Percentiles rank a stretch among this genome's conserved stretches.
Evolutionary conservation across 106 monocot species (phyloP).

Genomic region (Dendrobium chrysotoxum): DNA sequence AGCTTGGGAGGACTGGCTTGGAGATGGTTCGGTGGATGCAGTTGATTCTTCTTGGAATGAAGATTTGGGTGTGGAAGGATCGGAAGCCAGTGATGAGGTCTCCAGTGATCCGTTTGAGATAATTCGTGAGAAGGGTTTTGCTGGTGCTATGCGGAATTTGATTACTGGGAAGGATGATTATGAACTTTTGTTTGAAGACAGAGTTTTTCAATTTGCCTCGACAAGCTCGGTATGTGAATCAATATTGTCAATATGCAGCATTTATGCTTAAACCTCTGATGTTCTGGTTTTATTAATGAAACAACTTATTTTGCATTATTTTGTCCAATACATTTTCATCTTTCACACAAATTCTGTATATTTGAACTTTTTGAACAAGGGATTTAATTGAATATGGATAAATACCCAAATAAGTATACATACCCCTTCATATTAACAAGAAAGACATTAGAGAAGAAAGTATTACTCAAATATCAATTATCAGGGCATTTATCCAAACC

Average conservation of each 20-base stretch:
- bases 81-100: no score
- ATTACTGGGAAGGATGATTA: conserved; percentile 34
- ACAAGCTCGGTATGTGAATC: conserved; percentile 53
- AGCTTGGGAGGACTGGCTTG: conserved; percentile 90
- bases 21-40: background rate
- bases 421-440: no score
- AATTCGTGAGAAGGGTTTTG: conserved; percentile 29
- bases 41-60: conserved; percentile 24
- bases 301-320: no score
- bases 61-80: conserved; percentile 3
- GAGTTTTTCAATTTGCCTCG: conserved; percentile 85
- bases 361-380: no score
- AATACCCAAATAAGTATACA: no score
- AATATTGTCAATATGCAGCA: background rate
- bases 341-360: no score
- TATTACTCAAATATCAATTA: no score
- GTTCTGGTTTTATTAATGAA: background rate
- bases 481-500: no score
- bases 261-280: background rate
- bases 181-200: conserved; percentile 88
- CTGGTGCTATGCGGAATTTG: conserved; percentile 33
- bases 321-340: no score
- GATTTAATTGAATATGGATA: no score
- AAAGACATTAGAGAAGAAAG: no score
- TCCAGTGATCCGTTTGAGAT: conserved; percentile 24